Evolutionary conservation across 768 basidiomycete genomes (phyloP).

Genomic region (Calocera cornea): DNA sequence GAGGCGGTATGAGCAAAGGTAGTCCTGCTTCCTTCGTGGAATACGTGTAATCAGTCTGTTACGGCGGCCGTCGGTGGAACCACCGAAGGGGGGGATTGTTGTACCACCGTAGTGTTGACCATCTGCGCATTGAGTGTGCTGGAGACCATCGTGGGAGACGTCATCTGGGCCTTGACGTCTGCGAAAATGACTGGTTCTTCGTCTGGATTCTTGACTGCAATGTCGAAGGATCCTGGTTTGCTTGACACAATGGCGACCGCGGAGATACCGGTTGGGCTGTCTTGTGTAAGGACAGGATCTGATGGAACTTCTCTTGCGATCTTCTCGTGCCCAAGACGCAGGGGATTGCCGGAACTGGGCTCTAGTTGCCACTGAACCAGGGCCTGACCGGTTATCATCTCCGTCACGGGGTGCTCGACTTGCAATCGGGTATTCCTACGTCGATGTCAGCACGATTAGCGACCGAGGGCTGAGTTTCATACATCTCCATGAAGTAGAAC

Average conservation of each 20-base stretch:
- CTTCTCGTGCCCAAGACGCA: slow-evolving; percentile 60
- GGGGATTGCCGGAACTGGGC: slow-evolving; percentile 76
- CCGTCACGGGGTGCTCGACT: slow-evolving; percentile 86
- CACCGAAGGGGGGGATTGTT: slow-evolving; percentile 38
- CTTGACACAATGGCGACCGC: slow-evolving; percentile 34
- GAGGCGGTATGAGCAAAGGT: slow-evolving; percentile 54
- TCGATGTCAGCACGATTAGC: background rate
- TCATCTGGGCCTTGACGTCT: slow-evolving; percentile 18
- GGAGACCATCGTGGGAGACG: slow-evolving; percentile 38
- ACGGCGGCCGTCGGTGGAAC: slow-evolving; percentile 40
- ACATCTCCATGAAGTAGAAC: slow-evolving; percentile 97
- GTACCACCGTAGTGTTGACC: slow-evolving; percentile 53
- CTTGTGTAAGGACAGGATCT: slow-evolving; percentile 32
- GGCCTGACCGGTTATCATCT: slow-evolving; percentile 88
- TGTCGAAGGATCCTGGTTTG: slow-evolving; percentile 37
- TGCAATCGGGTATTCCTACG: slow-evolving; percentile 70
- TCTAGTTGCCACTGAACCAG: slow-evolving; percentile 93
- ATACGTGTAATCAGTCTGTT: slow-evolving; percentile 62
- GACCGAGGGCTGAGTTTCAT: slow-evolving; percentile 16
- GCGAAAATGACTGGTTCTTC: slow-evolving; percentile 10
- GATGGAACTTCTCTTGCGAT: slow-evolving; percentile 74
- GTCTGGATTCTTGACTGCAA: slow-evolving; percentile 34
- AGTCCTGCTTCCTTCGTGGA: slow-evolving; percentile 47
- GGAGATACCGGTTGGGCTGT: slow-evolving; percentile 17
- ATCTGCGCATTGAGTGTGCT: slow-evolving; percentile 42